Conservation (phyloP, 1,284 basidiomycete species). For the Ceratobasidium sp. region DNA sequence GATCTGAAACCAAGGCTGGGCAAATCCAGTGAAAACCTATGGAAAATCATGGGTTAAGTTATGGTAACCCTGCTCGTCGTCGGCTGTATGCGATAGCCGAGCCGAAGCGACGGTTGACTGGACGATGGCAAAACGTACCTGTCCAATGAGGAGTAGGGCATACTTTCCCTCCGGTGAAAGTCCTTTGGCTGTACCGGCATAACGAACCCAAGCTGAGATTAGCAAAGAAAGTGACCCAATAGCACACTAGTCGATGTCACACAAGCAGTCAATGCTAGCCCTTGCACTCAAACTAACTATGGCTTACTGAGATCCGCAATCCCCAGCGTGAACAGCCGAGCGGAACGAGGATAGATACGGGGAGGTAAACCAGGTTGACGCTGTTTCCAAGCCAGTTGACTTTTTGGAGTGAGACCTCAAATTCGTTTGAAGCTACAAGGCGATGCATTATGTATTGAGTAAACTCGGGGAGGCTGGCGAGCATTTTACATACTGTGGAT, state of each 20-base stretch:
- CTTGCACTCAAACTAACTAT: neutral
- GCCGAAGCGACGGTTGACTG: conserved; percentile 1
- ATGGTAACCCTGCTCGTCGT: conserved; percentile 17
- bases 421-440: conserved; percentile 68
- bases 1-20: conserved; percentile 78
- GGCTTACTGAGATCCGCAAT: conserved; percentile 70
- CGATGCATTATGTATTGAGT: neutral
- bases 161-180: conserved; percentile 68
- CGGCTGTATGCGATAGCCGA: conserved; percentile 13
- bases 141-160: conserved; percentile 75
- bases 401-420: conserved; percentile 71
- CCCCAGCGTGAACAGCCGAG: conserved; percentile 71
- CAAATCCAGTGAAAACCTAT: conserved; percentile 68
- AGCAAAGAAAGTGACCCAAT: conserved; percentile 69
- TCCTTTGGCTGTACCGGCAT: conserved; percentile 71
- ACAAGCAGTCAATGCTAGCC: neutral
- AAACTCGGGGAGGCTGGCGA: neutral
- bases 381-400: conserved; percentile 85
- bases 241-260: conserved; percentile 62
- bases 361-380: conserved; percentile 72
- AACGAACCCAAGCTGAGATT: conserved; percentile 79
- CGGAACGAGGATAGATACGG: conserved; percentile 71
- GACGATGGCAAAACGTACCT: conserved; percentile 62
- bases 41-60: neutral
- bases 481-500: conserved; percentile 65